Evolutionary conservation across 2,329 filamentous ascomycete genomes (phyloP), one percentile per base, ranked within the genome.

Genomic region (Fusarium newnesense): DNA sequence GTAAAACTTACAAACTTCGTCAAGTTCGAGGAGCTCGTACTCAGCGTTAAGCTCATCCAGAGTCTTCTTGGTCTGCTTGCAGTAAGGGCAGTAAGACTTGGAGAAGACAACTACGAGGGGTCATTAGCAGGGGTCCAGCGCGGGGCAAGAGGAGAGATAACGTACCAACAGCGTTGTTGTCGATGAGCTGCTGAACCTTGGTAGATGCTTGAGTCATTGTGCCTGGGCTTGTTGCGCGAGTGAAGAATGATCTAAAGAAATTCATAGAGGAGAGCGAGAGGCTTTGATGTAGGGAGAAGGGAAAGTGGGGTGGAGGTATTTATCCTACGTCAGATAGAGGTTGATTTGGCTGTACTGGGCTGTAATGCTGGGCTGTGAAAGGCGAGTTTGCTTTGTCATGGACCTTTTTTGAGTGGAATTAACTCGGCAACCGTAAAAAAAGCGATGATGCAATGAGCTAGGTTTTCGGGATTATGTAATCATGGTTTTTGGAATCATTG

Each of bases 81-180:
- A 98, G 89, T 97, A 97, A 18, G 95, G 95, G 89, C 96, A 99
- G 87, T 94, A 97, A 21, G 92, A 94, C 87, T 99, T 99, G 85
- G 93, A 95, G 89, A 99, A 99, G 82, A 99, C 94, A 79, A 96
- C 93, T 94, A 57, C 50, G 40, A 43, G 46, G 60, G 54, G 12
- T 54, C 24, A 24, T 67, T 52, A 67, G 39, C 16, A 21, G 24
- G 15, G 36, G 30, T 39, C n/a, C 40, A 52, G 9, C 21, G 46
- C 47, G 13, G 15, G 24, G 24, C 18, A 8, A 50, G 30, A 18
- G 11, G 15, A 52, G 32, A 57, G 8, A 18, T 26, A 60, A 80
- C 91, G 62, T 87, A 94, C 92, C 92, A 83, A 97, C 95, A 78
- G 90, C 85, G 86, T 97, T 96, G 80, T 95, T 91, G 84, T 96